These are phyloP conservation scores for Begonia loranthoides DNA, from an alignment of 306 rosid species.

Conservation along the genomic window DNA sequence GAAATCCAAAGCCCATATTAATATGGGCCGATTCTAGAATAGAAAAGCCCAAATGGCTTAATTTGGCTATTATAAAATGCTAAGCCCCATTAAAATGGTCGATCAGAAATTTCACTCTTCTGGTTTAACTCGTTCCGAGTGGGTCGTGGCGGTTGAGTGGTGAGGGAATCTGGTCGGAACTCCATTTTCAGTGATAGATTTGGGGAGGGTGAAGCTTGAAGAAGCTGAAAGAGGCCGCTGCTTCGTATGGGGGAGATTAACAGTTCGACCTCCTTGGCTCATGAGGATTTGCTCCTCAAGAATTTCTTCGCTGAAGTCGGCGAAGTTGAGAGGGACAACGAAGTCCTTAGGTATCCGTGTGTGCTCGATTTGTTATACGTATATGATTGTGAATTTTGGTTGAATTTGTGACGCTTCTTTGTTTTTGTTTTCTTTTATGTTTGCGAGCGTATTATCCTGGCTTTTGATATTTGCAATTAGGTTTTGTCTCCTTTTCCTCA, in stretches of 20 bases:
- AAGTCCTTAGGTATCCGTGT: conserved; percentile 51
- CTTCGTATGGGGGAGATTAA: conserved; percentile 10
- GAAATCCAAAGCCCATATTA: no score
- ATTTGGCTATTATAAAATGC: no score
- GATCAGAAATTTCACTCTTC: no score
- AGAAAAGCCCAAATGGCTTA: no score
- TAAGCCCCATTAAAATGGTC: no score
- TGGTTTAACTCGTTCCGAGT: no score
- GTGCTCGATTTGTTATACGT: background rate
- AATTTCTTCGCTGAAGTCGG: conserved; percentile 91
- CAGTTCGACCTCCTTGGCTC: conserved; percentile 17
- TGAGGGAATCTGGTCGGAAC: no score
- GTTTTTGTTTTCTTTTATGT: background rate
- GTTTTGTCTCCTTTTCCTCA: conserved; percentile 3
- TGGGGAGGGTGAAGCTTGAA: background rate
- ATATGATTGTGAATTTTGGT: background rate
- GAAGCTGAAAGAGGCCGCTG: background rate
- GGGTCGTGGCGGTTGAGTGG: no score
- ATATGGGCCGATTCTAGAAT: no score
- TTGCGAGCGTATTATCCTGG: background rate
- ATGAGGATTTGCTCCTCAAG: conserved; percentile 87
- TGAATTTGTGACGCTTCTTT: no score
- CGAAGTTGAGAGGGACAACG: conserved; percentile 97
- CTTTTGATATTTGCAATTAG: conserved; percentile 1
- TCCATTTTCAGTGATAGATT: no score